phyloP scores from a whole-genome alignment of 306 rosid genomes.

The Senna siamea region DNA sequence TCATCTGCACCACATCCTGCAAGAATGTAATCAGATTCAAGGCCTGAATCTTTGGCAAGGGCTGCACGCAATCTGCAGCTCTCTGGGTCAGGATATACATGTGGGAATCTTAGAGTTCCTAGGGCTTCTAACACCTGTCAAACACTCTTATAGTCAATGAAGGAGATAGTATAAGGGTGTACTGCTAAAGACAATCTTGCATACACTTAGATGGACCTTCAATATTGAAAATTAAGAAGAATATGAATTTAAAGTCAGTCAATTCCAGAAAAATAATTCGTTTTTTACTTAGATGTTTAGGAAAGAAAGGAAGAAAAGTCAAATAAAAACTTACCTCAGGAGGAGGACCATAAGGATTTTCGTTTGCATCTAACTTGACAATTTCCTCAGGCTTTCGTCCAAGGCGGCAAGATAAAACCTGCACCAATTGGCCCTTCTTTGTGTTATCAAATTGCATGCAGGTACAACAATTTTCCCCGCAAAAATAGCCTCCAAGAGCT shows the following conservation, averaged over 20 bases:
- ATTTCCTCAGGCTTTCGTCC: slow-evolving; percentile 97
- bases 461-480: not conserved
- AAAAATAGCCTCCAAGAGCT: not conserved
- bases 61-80: slow-evolving; percentile 86
- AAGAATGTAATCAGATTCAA: slow-evolving; percentile 85
- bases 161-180: slow-evolving; percentile 28
- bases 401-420: slow-evolving; percentile 78
- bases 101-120: slow-evolving; percentile 76
- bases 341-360: slow-evolving; percentile 95
- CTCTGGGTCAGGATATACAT: slow-evolving; percentile 91
- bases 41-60: slow-evolving; percentile 89
- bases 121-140: slow-evolving; percentile 83
- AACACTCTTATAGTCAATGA: slow-evolving; percentile 38
- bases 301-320: not conserved
- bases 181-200: not conserved
- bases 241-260: not conserved
- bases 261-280: not conserved
- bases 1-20: slow-evolving; percentile 97
- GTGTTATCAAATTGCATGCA: slow-evolving; percentile 20
- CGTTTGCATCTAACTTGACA: slow-evolving; percentile 93
- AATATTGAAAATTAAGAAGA: not conserved
- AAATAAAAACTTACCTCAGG: slow-evolving; percentile 67
- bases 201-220: not conserved
- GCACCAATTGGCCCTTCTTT: slow-evolving; percentile 30
- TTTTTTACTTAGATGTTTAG: not conserved